These are phyloP conservation scores for Daphne laureola DNA, from an alignment of 441 rosid genomes.

Conservation along the genomic window DNA sequence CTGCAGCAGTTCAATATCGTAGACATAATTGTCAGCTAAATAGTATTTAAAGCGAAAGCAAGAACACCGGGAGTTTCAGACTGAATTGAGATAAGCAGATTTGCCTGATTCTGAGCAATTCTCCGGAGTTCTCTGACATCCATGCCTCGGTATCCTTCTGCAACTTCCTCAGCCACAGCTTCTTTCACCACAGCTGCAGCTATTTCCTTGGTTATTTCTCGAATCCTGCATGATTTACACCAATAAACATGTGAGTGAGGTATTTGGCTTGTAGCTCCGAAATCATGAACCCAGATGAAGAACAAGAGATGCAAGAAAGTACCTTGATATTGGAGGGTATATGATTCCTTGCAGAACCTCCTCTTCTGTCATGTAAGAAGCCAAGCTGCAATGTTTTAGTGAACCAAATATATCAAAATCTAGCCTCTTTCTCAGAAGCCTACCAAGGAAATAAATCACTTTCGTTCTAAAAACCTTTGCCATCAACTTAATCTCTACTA, in stretches of 20 bases:
- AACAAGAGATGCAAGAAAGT: constrained; percentile 3
- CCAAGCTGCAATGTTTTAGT: constrained; percentile 53
- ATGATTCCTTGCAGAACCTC: constrained; percentile 80
- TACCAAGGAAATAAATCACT: constrained; percentile 1
- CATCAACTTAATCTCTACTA: not conserved
- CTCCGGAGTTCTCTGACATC: constrained; percentile 67
- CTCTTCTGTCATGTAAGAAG: constrained; percentile 88
- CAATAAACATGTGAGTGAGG: constrained; percentile 1
- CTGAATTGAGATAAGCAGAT: constrained; percentile 7
- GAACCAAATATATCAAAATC: constrained; percentile 7
- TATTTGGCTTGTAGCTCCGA: not conserved
- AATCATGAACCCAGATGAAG: not conserved
- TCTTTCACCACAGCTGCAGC: constrained; percentile 93
- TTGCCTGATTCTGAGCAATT: constrained; percentile 52
- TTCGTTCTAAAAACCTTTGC: not conserved
- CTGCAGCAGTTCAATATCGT: constrained; percentile 24
- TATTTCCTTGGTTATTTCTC: constrained; percentile 83
- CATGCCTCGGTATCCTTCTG: constrained; percentile 79
- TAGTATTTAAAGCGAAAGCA: not conserved
- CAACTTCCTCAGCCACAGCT: constrained; percentile 79
- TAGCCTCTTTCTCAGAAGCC: constrained; percentile 14
- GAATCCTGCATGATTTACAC: constrained; percentile 47
- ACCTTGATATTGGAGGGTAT: constrained; percentile 90
- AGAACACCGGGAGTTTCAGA: constrained; percentile 4
- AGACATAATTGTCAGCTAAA: too few species aligned